phyloP scores from a whole-genome alignment of 371 early-diverging fungal species.

The Actinomucor elegans region DNA sequence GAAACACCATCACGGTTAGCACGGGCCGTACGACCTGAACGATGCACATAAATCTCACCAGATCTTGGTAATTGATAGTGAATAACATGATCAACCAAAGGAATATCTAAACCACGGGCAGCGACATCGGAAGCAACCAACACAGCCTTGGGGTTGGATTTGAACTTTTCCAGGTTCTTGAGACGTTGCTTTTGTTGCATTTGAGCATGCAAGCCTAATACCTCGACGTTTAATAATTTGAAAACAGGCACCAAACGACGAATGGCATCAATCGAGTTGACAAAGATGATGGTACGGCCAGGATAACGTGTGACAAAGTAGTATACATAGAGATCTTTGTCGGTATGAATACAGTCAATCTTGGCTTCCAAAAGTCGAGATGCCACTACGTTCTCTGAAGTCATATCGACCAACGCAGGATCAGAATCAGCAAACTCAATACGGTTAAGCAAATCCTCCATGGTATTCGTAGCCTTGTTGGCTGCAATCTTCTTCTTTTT shows the following conservation, averaged over 20 bases:
- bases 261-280: conserved; percentile 79
- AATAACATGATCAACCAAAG: conserved; percentile 95
- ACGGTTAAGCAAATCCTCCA: conserved; percentile 64
- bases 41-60: conserved; percentile 94
- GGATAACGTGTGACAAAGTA: conserved; percentile 88
- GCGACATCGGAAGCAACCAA: conserved; percentile 95
- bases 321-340: conserved; percentile 89
- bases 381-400: conserved; percentile 65
- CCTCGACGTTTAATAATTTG: conserved; percentile 89
- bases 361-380: conserved; percentile 73
- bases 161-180: conserved; percentile 85
- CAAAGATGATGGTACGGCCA: conserved; percentile 80
- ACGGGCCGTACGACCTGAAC: conserved; percentile 98
- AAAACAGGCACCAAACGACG: conserved; percentile 89
- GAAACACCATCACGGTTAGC: conserved; percentile 88
- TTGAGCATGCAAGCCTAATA: conserved; percentile 83
- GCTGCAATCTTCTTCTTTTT: conserved; percentile 52
- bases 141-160: conserved; percentile 70
- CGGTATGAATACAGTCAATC: conserved; percentile 80
- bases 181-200: conserved; percentile 74
- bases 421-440: conserved; percentile 73
- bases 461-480: conserved; percentile 42
- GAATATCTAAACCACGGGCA: conserved; percentile 98
- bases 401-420: conserved; percentile 74
- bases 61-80: conserved; percentile 96